Percentiles rank a stretch among this genome's conserved stretches.
Evolutionary conservation across 371 early-diverging fungal genomes (phyloP).

Genomic region (Funneliformis caledonium): DNA sequence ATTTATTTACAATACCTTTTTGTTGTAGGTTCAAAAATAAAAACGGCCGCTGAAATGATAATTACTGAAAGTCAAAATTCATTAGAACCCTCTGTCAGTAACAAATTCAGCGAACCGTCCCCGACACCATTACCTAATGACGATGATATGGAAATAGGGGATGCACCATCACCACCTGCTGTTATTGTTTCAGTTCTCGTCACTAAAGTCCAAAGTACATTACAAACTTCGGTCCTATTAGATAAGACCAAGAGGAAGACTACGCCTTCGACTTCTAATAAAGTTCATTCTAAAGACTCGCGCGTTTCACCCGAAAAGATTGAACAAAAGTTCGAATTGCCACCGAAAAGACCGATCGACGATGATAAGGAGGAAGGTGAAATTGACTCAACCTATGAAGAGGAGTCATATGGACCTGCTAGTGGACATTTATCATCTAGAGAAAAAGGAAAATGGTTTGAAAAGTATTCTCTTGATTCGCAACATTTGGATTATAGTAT

Average conservation of each 20-base stretch:
- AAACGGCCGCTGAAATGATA: neutral
- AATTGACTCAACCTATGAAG: slow-evolving; percentile 16
- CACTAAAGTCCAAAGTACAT: neutral
- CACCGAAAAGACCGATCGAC: neutral
- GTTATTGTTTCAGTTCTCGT: neutral
- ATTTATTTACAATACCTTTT: neutral
- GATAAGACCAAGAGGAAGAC: neutral
- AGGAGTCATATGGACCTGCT: neutral
- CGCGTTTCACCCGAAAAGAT: neutral
- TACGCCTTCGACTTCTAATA: neutral
- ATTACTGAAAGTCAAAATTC: neutral
- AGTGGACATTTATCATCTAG: slow-evolving; percentile 1
- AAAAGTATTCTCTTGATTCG: neutral
- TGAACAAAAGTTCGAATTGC: neutral
- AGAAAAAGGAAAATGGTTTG: neutral
- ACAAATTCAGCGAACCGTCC: neutral
- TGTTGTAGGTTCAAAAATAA: slow-evolving; percentile 9
- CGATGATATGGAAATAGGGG: slow-evolving; percentile 19
- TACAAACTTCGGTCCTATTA: neutral
- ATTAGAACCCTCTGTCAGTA: neutral
- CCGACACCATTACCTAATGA: slow-evolving; percentile 14
- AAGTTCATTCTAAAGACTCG: neutral
- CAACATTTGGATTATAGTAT: slow-evolving; percentile 2
- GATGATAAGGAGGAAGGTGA: slow-evolving; percentile 24
- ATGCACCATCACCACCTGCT: neutral